phyloP scores from a whole-genome alignment of 2,329 filamentous ascomycete genomes.

The Xylaria sp. region DNA sequence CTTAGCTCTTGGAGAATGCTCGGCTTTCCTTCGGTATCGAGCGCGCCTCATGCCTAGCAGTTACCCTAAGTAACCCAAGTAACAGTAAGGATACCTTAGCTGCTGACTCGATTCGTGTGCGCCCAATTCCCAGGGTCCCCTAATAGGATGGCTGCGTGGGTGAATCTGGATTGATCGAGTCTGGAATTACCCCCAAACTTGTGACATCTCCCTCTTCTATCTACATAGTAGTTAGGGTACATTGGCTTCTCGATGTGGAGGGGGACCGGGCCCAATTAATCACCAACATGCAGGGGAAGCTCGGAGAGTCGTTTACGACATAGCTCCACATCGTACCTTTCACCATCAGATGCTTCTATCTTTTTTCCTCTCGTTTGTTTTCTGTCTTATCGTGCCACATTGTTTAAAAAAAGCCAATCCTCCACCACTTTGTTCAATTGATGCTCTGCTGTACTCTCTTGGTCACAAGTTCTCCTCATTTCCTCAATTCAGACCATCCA shows the following conservation, averaged over 20 bases:
- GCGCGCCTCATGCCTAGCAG: constrained; percentile 1
- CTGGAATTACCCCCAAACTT: background rate
- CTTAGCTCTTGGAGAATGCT: constrained; percentile 28
- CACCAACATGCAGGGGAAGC: constrained; percentile 26
- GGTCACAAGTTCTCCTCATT: background rate
- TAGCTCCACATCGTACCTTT: constrained; percentile 24
- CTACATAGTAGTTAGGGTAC: background rate
- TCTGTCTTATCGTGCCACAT: constrained; percentile 4
- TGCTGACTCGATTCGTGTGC: background rate
- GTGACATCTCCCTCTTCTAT: constrained; percentile 7
- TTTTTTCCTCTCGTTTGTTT: background rate
- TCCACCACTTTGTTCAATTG: constrained; percentile 17
- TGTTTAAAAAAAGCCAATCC: constrained; percentile 22
- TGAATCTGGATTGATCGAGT: constrained; percentile 10
- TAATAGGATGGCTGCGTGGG: background rate
- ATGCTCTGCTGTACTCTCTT: background rate
- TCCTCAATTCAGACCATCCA: constrained; percentile 2
- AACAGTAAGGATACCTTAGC: constrained; percentile 1
- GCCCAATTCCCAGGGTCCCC: background rate
- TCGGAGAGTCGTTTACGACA: constrained; percentile 34
- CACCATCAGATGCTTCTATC: background rate
- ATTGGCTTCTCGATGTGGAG: background rate
- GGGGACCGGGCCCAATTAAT: constrained; percentile 18
- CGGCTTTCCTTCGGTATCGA: constrained; percentile 35
- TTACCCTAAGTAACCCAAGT: background rate